phyloP scores from a whole-genome alignment of 345 rosid species.

The Limnanthes douglasii region DNA sequence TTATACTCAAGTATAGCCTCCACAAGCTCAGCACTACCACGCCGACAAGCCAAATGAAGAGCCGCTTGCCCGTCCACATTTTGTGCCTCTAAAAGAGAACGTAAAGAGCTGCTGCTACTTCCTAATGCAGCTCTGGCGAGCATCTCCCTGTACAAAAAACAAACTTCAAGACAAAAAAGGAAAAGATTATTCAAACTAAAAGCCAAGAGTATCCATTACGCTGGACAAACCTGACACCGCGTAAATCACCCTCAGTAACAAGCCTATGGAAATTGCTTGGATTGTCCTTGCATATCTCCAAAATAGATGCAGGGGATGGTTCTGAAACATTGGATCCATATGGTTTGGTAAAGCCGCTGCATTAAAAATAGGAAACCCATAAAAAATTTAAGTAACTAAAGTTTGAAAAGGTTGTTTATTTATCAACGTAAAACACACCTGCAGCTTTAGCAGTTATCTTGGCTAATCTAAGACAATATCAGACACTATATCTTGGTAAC shows the following conservation, averaged over 20 bases:
- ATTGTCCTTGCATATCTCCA: slow-evolving; percentile 37
- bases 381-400: slow-evolving; percentile 5
- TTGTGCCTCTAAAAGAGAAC: slow-evolving; percentile 60
- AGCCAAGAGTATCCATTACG: slow-evolving; percentile 3
- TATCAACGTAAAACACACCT: not conserved
- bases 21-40: slow-evolving; percentile 85
- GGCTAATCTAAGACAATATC: slow-evolving; percentile 3
- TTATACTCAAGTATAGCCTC: slow-evolving; percentile 50
- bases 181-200: slow-evolving; percentile 8
- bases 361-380: slow-evolving; percentile 8
- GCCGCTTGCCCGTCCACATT: slow-evolving; percentile 91
- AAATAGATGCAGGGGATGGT: slow-evolving; percentile 26
- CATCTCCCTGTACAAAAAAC: slow-evolving; percentile 37
- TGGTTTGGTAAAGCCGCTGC: slow-evolving; percentile 40
- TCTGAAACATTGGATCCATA: slow-evolving; percentile 43
- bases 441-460: not conserved
- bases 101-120: slow-evolving; percentile 30
- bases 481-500: too few species aligned
- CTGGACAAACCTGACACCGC: slow-evolving; percentile 67
- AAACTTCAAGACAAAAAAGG: slow-evolving; percentile 6
- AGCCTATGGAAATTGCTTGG: slow-evolving; percentile 55
- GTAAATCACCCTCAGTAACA: slow-evolving; percentile 58
- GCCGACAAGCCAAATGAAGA: slow-evolving; percentile 95
- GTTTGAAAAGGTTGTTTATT: not conserved
- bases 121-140: slow-evolving; percentile 61